Conservation (phyloP, 768 basidiomycete species). For the Hydnomerulius pinastri region DNA sequence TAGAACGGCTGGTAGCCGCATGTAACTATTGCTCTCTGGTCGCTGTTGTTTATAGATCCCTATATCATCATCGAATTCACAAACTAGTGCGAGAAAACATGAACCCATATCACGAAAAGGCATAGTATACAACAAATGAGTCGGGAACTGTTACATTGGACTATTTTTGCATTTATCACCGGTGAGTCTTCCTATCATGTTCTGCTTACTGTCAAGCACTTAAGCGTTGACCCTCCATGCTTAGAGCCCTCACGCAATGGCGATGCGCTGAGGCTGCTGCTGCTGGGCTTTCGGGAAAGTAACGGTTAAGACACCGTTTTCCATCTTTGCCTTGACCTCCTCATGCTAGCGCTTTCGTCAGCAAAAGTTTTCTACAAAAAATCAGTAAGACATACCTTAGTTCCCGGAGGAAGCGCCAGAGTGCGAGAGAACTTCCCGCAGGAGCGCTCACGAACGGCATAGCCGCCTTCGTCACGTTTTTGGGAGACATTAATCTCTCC, state of each 20-base stretch:
- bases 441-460: conserved; percentile 44
- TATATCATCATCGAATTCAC: too few species aligned
- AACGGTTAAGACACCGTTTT: conserved; percentile 52
- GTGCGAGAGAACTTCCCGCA: conserved; percentile 51
- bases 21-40: conserved; percentile 2
- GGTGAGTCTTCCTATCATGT: too few species aligned
- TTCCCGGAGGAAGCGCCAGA: conserved; percentile 48
- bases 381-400: conserved; percentile 38
- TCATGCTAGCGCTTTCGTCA: conserved; percentile 22
- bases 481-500: conserved; percentile 43
- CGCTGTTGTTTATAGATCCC: too few species aligned
- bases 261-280: conserved; percentile 45
- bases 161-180: too few species aligned
- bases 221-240: too few species aligned
- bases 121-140: too few species aligned
- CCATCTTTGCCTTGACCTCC: conserved; percentile 47
- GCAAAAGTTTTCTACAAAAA: not conserved
- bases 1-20: not conserved
- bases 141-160: too few species aligned
- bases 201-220: too few species aligned
- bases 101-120: too few species aligned
- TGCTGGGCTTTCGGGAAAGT: conserved; percentile 53
- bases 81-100: too few species aligned
- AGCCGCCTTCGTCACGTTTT: conserved; percentile 38
- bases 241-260: conserved; percentile 19